A percentile compares a stretch with the other conserved stretches of the same genome.
These are phyloP conservation scores for Flagelloscypha sp. DNA, from an alignment of 768 basidiomycete genomes.

Conservation along the genomic window DNA sequence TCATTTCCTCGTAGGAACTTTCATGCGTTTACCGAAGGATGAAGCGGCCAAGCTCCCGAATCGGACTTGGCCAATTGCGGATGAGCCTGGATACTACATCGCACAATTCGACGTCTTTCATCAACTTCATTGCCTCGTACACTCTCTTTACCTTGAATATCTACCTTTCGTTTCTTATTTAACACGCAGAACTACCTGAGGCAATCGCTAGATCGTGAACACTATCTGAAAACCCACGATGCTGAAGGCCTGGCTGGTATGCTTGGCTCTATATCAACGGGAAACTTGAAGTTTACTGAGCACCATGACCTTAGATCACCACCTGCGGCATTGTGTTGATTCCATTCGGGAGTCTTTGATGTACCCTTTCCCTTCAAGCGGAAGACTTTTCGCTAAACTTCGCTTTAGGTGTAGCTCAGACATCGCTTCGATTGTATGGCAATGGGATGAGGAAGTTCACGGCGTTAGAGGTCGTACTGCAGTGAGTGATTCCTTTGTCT, in stretches of 20 bases:
- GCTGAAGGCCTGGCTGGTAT: too few relatives aligned
- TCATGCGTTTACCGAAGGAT: constrained; percentile 14
- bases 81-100: constrained; percentile 15
- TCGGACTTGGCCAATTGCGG: constrained; percentile 15
- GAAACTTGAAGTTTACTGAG: too few relatives aligned
- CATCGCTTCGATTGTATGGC: constrained; percentile 15
- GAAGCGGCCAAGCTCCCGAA: constrained; percentile 17
- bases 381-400: too few relatives aligned
- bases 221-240: too few relatives aligned
- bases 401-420: constrained; percentile 17
- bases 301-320: constrained; percentile 11
- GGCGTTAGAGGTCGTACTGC: too few relatives aligned
- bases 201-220: constrained; percentile 11
- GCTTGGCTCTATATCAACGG: too few relatives aligned
- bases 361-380: too few relatives aligned
- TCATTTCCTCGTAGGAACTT: constrained; percentile 11
- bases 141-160: too few relatives aligned
- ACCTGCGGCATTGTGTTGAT: constrained; percentile 16
- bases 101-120: constrained; percentile 18
- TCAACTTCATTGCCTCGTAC: constrained; percentile 18
- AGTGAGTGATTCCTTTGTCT: too few relatives aligned
- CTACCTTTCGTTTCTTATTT: neutral
- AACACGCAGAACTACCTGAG: constrained; percentile 12
- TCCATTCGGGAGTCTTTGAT: constrained; percentile 15
- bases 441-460: constrained; percentile 16